Conservation (phyloP, 805 yeast genomes). For the Metahyphopichia silvanorum region DNA sequence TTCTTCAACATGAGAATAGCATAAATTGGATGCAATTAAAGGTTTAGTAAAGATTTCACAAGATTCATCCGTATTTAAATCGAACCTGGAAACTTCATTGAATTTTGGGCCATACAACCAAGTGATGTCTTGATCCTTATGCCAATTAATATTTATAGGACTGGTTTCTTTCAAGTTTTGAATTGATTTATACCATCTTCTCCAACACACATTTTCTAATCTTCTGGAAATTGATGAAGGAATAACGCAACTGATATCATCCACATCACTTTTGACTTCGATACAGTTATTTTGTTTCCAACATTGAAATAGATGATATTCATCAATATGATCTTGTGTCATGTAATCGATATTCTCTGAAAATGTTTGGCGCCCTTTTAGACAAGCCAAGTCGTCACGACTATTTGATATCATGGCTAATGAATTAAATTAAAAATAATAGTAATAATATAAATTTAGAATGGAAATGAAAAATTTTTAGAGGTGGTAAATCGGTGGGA, state of each 20-base stretch:
- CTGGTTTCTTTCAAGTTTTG: constrained; percentile 24
- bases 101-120: constrained; percentile 53
- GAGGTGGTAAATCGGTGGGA: background rate
- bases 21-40: background rate
- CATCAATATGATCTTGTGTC: constrained; percentile 9
- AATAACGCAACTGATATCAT: constrained; percentile 14
- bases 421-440: too few relatives aligned
- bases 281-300: constrained; percentile 21
- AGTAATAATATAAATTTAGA: too few relatives aligned
- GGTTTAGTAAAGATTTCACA: background rate
- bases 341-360: constrained; percentile 32
- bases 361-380: background rate
- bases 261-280: constrained; percentile 11
- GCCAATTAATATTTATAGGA: constrained; percentile 52
- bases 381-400: constrained; percentile 1
- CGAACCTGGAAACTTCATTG: constrained; percentile 3
- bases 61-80: background rate
- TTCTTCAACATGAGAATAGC: background rate
- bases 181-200: constrained; percentile 33
- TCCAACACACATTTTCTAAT: constrained; percentile 37
- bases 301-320: constrained; percentile 18
- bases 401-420: too few relatives aligned
- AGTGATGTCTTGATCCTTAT: constrained; percentile 51
- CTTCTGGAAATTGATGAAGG: constrained; percentile 22
- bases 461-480: background rate